Evolutionary conservation across 1,284 basidiomycete genomes (phyloP), one percentile per base, ranked within the genome.

Genomic region (Marasmius fiardii): DNA sequence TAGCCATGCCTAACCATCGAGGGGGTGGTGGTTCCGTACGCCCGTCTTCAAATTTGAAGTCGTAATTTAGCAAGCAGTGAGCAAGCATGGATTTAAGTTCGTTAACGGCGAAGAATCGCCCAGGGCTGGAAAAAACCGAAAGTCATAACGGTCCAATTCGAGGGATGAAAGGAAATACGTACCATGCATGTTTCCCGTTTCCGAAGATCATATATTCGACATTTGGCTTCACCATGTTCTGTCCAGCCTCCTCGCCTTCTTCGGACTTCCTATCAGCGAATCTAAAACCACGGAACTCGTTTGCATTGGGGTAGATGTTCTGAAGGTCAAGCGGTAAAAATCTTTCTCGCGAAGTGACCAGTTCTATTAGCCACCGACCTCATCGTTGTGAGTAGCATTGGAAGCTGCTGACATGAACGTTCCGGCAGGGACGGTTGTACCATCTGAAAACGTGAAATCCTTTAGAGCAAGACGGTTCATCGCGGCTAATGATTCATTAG

Each of bases 101-200:
- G 51, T 65, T 70, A 14, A 68, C 69, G 0, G 74, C 77, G 59
- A 79, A 76, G 67, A 76, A 79, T 5, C 77, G 65, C 1, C 77
- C 77, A 2, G 78, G 77, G 54, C 75, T 74, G 35, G 16, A 52
- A 55, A 39, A 57, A 44, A 4, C 12, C 14, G 43, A 44, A 24
- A 44, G 3, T 18, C 18, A 24, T 44, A n/a, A n/a, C n/a, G n/a
- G n/a, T n/a, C n/a, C 23, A 44, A 6, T 3, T 20, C 12, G 14
- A 20, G 7, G 23, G 3, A 44, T 44, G 21, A 26, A 23, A n/a
- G 43, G 20, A 43, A 51, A 21, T 2, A 37, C 34, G 50, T 20
- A 56, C 37, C 74, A 75, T 0, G 71, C 70, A 56, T 73, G 71
- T 52, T 62, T 67, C 3, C 75, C 73, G 39, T 65, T 63, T 2